These are phyloP conservation scores for Acidomyces sp. DNA, from an alignment of 495 filamentous ascomycete genomes.

Conservation along the genomic window DNA sequence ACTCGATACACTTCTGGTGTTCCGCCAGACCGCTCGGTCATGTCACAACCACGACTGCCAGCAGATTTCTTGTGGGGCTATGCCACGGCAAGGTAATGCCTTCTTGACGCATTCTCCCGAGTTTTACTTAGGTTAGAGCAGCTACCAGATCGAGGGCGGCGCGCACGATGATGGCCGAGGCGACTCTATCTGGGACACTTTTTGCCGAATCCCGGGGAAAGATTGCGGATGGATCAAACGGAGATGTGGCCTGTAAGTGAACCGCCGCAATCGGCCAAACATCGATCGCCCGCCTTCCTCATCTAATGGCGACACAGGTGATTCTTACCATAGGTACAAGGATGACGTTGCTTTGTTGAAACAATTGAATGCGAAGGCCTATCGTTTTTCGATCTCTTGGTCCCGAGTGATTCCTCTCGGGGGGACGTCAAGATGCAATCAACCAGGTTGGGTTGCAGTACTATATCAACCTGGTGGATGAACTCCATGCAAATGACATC, in stretches of 20 bases:
- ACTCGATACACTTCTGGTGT: no score
- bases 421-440: constrained; percentile 20
- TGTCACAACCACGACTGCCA: constrained; percentile 36
- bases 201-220: constrained; percentile 21
- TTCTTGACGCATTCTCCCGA: neutral
- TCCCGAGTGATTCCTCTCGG: constrained; percentile 27
- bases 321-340: constrained; percentile 30
- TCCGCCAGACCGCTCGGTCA: no score
- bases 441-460: constrained; percentile 24
- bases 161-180: constrained; percentile 25
- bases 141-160: constrained; percentile 29
- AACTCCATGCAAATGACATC: constrained; percentile 22
- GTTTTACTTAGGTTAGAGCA: neutral
- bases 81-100: constrained; percentile 53
- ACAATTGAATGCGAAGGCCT: constrained; percentile 23
- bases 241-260: constrained; percentile 28
- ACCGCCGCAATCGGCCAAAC: no score
- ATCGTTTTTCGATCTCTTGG: constrained; percentile 29
- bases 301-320: no score
- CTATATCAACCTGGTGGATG: constrained; percentile 26
- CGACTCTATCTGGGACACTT: constrained; percentile 26
- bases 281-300: no score
- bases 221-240: constrained; percentile 22
- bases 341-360: constrained; percentile 28
- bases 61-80: constrained; percentile 74